Conservation (phyloP, 2,329 filamentous ascomycete species). For the Raffaelea deltoideospora region DNA sequence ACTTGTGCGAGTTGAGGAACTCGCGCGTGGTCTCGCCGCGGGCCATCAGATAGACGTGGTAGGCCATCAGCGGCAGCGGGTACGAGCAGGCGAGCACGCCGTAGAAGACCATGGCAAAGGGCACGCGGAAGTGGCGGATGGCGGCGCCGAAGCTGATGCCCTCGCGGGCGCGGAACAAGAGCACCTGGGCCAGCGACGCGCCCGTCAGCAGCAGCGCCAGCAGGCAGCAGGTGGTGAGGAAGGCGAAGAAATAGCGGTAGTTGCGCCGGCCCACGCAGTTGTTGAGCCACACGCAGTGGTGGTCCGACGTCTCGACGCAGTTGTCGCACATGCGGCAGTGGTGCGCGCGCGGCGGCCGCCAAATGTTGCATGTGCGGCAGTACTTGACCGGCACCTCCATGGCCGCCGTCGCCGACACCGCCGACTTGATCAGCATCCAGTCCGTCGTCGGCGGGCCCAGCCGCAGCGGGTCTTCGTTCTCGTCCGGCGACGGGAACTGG, state of each 20-base stretch:
- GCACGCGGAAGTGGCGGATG: constrained; percentile 56
- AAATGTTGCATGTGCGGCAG: constrained; percentile 94
- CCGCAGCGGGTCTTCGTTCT: constrained; percentile 65
- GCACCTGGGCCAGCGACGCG: constrained; percentile 65
- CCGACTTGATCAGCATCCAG: constrained; percentile 82
- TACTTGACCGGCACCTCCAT: constrained; percentile 99
- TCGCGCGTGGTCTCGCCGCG: constrained; percentile 91
- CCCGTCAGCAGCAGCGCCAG: constrained; percentile 62
- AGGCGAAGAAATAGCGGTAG: constrained; percentile 94
- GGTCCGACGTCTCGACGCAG: constrained; percentile 92
- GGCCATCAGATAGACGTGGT: constrained; percentile 83
- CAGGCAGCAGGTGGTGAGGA: constrained; percentile 66
- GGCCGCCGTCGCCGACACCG: constrained; percentile 58
- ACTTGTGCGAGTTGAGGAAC: constrained; percentile 93
- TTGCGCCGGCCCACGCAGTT: constrained; percentile 95
- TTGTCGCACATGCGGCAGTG: constrained; percentile 96
- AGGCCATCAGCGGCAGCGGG: constrained; percentile 67
- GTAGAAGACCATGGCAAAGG: constrained; percentile 82
- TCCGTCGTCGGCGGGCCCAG: constrained; percentile 78
- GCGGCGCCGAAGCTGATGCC: constrained; percentile 51
- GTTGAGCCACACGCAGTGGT: constrained; percentile 98
- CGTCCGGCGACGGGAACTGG: constrained; percentile 61
- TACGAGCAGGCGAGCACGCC: constrained; percentile 62
- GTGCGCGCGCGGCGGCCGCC: constrained; percentile 88
- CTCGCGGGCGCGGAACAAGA: constrained; percentile 53